Conservation (phyloP, 2,329 filamentous ascomycete genomes). For the Colletotrichum tabaci region DNA sequence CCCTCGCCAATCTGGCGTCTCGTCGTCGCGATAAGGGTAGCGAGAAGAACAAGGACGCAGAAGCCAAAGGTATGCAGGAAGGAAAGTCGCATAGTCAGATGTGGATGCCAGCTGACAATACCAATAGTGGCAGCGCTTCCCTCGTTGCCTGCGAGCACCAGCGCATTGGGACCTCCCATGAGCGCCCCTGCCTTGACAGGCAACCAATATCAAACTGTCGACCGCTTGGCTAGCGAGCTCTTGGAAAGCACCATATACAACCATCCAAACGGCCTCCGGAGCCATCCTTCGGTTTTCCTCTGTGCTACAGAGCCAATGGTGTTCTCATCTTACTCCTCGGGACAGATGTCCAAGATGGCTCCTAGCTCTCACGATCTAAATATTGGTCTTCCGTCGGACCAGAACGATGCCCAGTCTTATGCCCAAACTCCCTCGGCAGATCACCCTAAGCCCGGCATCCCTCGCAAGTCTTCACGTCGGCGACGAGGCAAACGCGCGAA, state of each 20-base stretch:
- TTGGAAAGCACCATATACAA: conserved; percentile 34
- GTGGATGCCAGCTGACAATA: conserved; percentile 7
- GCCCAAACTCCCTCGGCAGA: not conserved
- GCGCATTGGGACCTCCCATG: not conserved
- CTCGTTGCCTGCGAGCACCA: conserved; percentile 13
- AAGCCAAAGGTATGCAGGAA: conserved; percentile 23
- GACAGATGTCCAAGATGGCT: not conserved
- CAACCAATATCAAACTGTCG: conserved; percentile 22
- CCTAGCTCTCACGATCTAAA: not conserved
- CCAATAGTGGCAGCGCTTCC: not conserved
- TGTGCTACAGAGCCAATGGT: conserved; percentile 15
- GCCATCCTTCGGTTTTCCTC: conserved; percentile 35
- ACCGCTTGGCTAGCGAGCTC: conserved; percentile 36
- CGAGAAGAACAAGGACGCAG: not conserved
- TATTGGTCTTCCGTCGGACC: conserved; percentile 2
- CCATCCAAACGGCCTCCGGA: conserved; percentile 37
- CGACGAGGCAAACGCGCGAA: conserved; percentile 11
- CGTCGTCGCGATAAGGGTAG: conserved; percentile 29
- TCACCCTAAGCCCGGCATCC: conserved; percentile 24
- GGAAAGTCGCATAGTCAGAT: not conserved
- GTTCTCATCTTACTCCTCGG: not conserved
- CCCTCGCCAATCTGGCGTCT: conserved; percentile 30
- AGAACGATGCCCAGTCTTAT: not conserved
- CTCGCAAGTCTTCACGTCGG: conserved; percentile 40
- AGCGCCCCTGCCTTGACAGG: not conserved